Percentiles rank a stretch among this genome's conserved stretches.
phyloP scores from a whole-genome alignment of 805 yeast genomes.

The Metschnikowia bowlesiae region DNA sequence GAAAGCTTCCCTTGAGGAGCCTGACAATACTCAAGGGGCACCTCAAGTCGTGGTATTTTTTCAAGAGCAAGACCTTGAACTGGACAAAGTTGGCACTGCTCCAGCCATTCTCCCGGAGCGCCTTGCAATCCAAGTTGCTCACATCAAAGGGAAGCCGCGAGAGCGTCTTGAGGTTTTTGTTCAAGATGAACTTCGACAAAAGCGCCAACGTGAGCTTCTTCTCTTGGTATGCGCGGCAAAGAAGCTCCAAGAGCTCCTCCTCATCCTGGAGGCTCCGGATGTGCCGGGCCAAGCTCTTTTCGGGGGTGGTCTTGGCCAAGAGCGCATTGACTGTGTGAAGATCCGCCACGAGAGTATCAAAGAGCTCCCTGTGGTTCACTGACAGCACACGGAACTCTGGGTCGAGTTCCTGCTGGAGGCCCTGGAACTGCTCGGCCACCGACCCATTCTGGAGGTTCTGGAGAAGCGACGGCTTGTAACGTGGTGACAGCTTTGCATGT shows the following conservation, averaged over 20 bases:
- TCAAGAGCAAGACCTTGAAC: constrained; percentile 29
- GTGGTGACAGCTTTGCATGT: constrained; percentile 2
- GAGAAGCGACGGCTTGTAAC: constrained; percentile 32
- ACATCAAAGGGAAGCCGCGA: constrained; percentile 18
- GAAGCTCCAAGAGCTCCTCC: constrained; percentile 19
- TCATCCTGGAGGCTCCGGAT: constrained; percentile 19
- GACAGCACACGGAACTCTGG: constrained; percentile 3
- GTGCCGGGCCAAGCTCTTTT: constrained; percentile 17
- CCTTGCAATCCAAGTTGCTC: constrained; percentile 16
- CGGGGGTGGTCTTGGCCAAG: constrained; percentile 5
- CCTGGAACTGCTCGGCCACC: constrained; percentile 25
- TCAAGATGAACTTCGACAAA: constrained; percentile 25
- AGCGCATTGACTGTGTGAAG: constrained; percentile 13
- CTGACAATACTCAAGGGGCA: constrained; percentile 29
- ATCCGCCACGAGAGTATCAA: constrained; percentile 25
- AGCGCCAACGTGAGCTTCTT: constrained; percentile 22
- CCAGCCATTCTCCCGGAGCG: constrained; percentile 21
- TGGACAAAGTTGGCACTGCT: constrained; percentile 20
- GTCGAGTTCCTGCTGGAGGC: constrained; percentile 2
- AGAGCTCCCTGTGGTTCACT: constrained; percentile 10
- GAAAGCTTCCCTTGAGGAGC: constrained; percentile 27
- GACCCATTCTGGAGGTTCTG: constrained; percentile 31
- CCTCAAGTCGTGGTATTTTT: constrained; percentile 33
- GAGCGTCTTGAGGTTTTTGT: constrained; percentile 18
- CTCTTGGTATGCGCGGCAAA: constrained; percentile 24